Conservation (phyloP, 179 eudicot species). For the Beta lomatogona region DNA sequence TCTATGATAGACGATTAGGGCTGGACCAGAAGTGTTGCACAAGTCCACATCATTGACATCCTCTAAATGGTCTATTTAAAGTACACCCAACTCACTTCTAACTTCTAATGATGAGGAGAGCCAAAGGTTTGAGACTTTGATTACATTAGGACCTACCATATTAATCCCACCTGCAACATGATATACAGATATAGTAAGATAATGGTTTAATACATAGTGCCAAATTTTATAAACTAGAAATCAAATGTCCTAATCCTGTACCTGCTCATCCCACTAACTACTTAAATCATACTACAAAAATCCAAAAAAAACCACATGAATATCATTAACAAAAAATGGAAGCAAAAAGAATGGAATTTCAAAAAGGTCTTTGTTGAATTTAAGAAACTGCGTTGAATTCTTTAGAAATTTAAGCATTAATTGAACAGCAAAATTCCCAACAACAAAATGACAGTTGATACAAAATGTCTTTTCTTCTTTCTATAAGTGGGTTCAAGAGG, state of each 20-base stretch:
- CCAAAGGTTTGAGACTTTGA: neutral
- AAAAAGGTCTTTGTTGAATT: neutral
- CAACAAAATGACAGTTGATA: neutral
- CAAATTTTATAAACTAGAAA: neutral
- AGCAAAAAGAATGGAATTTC: neutral
- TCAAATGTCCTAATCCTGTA: neutral
- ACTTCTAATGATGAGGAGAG: neutral
- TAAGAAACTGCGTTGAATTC: constrained; percentile 22
- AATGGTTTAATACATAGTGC: neutral
- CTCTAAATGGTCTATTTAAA: neutral
- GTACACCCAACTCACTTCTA: neutral
- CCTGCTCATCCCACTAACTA: neutral
- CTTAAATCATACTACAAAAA: neutral
- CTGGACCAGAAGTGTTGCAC: neutral
- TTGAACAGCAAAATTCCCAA: neutral
- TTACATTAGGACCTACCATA: neutral
- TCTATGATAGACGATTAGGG: neutral
- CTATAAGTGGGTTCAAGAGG: neutral
- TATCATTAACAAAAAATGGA: neutral
- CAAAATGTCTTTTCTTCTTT: neutral
- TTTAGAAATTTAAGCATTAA: neutral
- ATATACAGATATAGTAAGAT: neutral
- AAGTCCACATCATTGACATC: neutral
- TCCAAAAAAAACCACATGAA: constrained; percentile 6
- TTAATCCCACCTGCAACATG: constrained; percentile 1